Evolutionary conservation across 164 flowering plant species (phyloP), one percentile per base, ranked within the genome.

Genomic region (Annona squamosa): DNA sequence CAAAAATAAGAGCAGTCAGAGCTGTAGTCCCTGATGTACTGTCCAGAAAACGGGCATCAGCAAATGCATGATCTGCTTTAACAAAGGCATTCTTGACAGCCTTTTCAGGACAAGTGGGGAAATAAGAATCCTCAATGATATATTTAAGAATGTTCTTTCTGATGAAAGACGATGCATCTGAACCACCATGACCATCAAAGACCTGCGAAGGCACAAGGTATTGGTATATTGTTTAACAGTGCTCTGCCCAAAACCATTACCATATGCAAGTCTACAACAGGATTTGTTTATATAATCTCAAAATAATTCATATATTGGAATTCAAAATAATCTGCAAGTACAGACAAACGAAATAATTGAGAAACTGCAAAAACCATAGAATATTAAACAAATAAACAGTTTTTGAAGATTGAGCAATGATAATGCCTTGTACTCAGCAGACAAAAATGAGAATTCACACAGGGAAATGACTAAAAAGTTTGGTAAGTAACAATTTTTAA

Each of bases 161-260:
- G 59, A 89, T 75, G 77, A 88, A 94, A 19, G 76, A 73, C 70
- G 99, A 95, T 3, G 97, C 97, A 84, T 94, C 97, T 44, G 82
- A 83, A 72, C 97, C 99, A 48, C 95, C 95, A 83, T 94, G 98
- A 44, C 98, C 98, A 86, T 94, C 97, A 85, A 94, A 92, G 5
- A 94, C 97, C 99, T 94, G 85, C 66, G 48, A 71, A 78, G 26
- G 9, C 59, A 52, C 13, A 13, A 52, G 9, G 13, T 5, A 16
- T 16, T 16, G 9, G 13, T 52, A 52, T 16, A 52, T 52, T 9
- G 59, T 52, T 5, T 52, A 16, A 9, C 13, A 16, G 13, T 9
- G 9, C 13, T 52, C 59, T 52, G 59, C 3, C 59, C 59, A 0
- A 52, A 52, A 52, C 9, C 9, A 52, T 52, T 16, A 7, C 9